A percentile compares a stretch with the other conserved stretches of the same genome.
These are phyloP conservation scores for Euphorbia lathyris DNA, from an alignment of 345 rosid species.

Conservation along the genomic window DNA sequence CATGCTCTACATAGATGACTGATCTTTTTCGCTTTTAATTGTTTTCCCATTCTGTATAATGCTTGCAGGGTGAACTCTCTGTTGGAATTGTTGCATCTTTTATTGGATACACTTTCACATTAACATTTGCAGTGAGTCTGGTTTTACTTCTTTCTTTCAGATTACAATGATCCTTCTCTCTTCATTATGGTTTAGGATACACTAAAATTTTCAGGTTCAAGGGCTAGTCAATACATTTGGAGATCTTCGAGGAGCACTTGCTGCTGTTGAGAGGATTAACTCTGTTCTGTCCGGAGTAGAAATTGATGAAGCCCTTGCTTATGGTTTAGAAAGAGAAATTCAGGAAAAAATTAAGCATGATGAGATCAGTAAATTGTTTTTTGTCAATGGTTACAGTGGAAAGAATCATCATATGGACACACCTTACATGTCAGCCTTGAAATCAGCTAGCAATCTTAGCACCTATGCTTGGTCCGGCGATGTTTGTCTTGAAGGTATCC, in stretches of 20 bases:
- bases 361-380: constrained; percentile 54
- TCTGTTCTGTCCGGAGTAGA: constrained; percentile 71
- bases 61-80: constrained; percentile 79
- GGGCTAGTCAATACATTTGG: constrained; percentile 93
- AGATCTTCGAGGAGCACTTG: constrained; percentile 85
- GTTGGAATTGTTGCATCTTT: constrained; percentile 90
- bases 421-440: constrained; percentile 70
- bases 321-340: constrained; percentile 82
- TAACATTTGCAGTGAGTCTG: constrained; percentile 84
- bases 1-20: not conserved
- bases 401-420: constrained; percentile 34
- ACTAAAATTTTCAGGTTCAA: constrained; percentile 62
- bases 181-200: constrained; percentile 15
- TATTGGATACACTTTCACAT: constrained; percentile 90
- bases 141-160: constrained; percentile 17
- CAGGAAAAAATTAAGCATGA: constrained; percentile 47
- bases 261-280: constrained; percentile 89
- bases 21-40: not conserved
- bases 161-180: constrained; percentile 6
- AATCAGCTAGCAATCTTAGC: constrained; percentile 51
- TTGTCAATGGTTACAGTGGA: constrained; percentile 46
- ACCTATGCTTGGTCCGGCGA: constrained; percentile 84
- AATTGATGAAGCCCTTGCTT: constrained; percentile 86
- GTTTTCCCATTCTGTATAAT: constrained; percentile 1
- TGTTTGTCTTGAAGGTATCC: constrained; percentile 74